Percentiles rank a stretch among this genome's conserved stretches.
Evolutionary conservation across 805 yeast genomes (phyloP).

Genomic region (Blastobotrys robertii): DNA sequence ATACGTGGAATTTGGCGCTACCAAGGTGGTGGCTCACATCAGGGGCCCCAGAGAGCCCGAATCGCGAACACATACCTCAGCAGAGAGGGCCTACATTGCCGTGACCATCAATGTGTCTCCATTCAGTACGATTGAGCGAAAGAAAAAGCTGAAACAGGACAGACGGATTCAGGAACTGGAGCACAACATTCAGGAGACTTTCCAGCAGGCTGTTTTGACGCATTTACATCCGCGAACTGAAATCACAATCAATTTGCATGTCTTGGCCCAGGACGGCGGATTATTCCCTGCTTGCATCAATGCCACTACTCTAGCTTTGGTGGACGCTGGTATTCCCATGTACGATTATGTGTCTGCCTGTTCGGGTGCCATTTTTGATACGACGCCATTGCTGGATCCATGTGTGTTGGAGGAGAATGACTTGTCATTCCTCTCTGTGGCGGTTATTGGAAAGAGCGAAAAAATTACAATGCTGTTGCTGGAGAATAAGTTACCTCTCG

Average conservation of each 20-base stretch:
- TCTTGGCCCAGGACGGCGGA: conserved; percentile 87
- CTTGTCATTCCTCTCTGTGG: conserved; percentile 71
- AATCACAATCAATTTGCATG: conserved; percentile 65
- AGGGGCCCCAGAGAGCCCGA: conserved; percentile 86
- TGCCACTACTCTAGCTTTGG: conserved; percentile 77
- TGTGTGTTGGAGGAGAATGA: conserved; percentile 77
- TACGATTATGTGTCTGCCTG: conserved; percentile 80
- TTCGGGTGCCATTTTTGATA: conserved; percentile 69
- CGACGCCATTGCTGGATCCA: conserved; percentile 72
- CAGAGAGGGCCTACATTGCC: conserved; percentile 46
- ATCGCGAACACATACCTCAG: conserved; percentile 35
- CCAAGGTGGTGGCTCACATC: conserved; percentile 77
- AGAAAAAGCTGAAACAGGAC: conserved; percentile 59
- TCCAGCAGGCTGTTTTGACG: conserved; percentile 51
- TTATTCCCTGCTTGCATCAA: conserved; percentile 69
- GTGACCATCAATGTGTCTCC: conserved; percentile 68
- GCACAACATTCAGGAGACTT: conserved; percentile 24
- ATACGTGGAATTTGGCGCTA: conserved; percentile 82
- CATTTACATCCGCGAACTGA: conserved; percentile 75
- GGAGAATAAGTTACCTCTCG: conserved; percentile 81
- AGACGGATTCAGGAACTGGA: conserved; percentile 27
- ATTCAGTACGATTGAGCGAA: conserved; percentile 68
- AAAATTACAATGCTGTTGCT: conserved; percentile 65
- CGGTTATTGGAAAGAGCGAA: conserved; percentile 73
- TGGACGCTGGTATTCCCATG: conserved; percentile 94